Evolutionary conservation across 139 green algal genomes (phyloP), one percentile per base, ranked within the genome.

Genomic region (Ostreobium quekettii): DNA sequence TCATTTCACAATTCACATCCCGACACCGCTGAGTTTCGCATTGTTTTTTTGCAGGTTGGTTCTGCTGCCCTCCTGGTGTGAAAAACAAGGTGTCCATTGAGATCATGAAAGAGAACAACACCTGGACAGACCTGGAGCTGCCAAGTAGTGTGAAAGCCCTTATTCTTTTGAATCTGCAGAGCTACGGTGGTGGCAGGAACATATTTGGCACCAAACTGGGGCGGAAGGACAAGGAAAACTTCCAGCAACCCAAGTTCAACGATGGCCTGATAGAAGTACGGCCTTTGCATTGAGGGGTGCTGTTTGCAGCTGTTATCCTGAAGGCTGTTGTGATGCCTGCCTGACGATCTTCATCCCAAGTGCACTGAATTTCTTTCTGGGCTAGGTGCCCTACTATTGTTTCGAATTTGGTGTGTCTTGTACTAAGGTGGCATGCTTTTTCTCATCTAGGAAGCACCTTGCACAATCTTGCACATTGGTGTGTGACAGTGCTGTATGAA

Each of bases 91-190:
- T 83, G 39, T 59, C 26, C 32, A 69, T 90, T 31, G 72, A 82
- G 75, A 67, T 84, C 28, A 28, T 49, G 32, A 60, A 30, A 2
- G 58, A 47, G 22, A 30, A 8, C 4, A 65, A 67, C 1, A 37
- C 76, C 32, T 86, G 81, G 84, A 30, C 47, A 36, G 70, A 80
- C 4, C 49, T 90, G 35, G 30, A 47, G 11, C 57, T 90, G 6
- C 67, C 74, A 32, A 58, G 36, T 31, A 69, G 37, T 26, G 69
- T 90, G 32, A 80, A 82, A 42, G 84, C 79, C 7, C 33, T 90
- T 1, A 80, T 88, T 47, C 36, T 90, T 53, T 71, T 90, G 19
- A 90, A 90, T 42, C 60, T 87, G 28, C 76, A 88, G 73, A 85
- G 72, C 74, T 90, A 90, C 58, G 84, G 68, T 24, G 84, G 83